Conservation (phyloP, 495 filamentous ascomycete genomes). For the Aspergillus biplanus region DNA sequence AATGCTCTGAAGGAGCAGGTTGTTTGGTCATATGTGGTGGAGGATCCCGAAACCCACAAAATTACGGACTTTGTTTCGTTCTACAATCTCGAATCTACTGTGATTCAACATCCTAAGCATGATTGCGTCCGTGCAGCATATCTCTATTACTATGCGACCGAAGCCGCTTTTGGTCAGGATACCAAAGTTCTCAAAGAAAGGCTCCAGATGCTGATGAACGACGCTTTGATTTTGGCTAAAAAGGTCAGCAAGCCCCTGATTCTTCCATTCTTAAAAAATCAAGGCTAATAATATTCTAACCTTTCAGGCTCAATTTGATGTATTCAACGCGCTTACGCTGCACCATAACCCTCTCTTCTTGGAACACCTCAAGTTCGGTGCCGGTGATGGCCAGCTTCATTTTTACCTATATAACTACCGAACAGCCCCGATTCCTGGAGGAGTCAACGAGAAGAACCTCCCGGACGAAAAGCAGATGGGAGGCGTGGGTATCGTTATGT, state of each 20-base stretch:
- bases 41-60: constrained; percentile 71
- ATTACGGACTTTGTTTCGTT: constrained; percentile 98
- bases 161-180: constrained; percentile 69
- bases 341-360: constrained; percentile 94
- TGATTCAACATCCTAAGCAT: constrained; percentile 79
- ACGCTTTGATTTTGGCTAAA: constrained; percentile 88
- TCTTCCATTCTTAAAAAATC: constrained; percentile 4
- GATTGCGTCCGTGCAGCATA: constrained; percentile 83
- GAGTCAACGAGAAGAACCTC: constrained; percentile 76
- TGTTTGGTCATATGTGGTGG: constrained; percentile 90
- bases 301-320: constrained; percentile 76
- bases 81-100: constrained; percentile 90
- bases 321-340: constrained; percentile 93
- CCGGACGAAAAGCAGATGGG: constrained; percentile 75
- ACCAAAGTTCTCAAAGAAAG: constrained; percentile 66
- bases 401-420: constrained; percentile 98
- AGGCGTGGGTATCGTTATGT: constrained; percentile 87
- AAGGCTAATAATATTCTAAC: constrained; percentile 12
- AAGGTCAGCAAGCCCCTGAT: constrained; percentile 44
- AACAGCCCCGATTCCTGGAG: constrained; percentile 76
- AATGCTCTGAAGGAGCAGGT: constrained; percentile 69
- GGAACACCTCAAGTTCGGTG: constrained; percentile 87
- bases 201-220: constrained; percentile 76
- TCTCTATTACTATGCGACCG: constrained; percentile 93
- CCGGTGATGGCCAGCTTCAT: constrained; percentile 90